phyloP scores from a whole-genome alignment of 495 filamentous ascomycete genomes.

The Durotheca rogersii region DNA sequence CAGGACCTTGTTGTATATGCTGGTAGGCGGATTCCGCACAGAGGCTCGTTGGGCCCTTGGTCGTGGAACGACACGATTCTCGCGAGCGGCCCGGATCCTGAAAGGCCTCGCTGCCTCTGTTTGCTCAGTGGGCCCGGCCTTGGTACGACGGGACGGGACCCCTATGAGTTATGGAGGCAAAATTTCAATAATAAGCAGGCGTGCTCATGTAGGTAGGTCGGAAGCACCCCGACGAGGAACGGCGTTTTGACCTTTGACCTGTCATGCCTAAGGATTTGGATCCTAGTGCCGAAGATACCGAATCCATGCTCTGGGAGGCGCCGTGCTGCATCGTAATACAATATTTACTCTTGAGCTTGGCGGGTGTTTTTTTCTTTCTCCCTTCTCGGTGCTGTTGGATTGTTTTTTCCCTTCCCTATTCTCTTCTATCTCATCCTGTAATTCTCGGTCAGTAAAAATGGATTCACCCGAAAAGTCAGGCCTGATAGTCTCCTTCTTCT shows the following conservation, averaged over 20 bases:
- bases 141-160: conserved; percentile 20
- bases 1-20: conserved; percentile 10
- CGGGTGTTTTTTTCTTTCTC: conserved; percentile 15
- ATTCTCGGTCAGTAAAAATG: conserved; percentile 30
- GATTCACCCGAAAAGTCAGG: conserved; percentile 15
- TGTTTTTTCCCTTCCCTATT: too few relatives aligned
- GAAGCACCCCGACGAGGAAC: conserved; percentile 13
- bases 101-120: conserved; percentile 8
- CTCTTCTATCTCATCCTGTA: conserved; percentile 27
- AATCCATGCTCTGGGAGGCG: conserved; percentile 29
- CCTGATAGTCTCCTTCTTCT: conserved; percentile 11
- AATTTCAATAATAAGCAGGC: conserved; percentile 9
- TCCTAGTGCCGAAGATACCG: conserved; percentile 33
- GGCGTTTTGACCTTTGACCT: conserved; percentile 19
- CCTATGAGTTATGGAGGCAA: conserved; percentile 13
- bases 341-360: conserved; percentile 18
- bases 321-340: conserved; percentile 27
- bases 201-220: conserved; percentile 12
- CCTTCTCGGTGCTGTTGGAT: too few relatives aligned
- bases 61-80: conserved; percentile 9
- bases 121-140: conserved; percentile 21
- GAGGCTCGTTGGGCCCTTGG: conserved; percentile 3
- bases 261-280: conserved; percentile 27
- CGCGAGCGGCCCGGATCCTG: conserved; percentile 14
- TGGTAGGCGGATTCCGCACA: conserved; percentile 12